A percentile compares a stretch with the other conserved stretches of the same genome.
phyloP scores from a whole-genome alignment of 495 filamentous ascomycete genomes.

The Viridothelium virens region DNA sequence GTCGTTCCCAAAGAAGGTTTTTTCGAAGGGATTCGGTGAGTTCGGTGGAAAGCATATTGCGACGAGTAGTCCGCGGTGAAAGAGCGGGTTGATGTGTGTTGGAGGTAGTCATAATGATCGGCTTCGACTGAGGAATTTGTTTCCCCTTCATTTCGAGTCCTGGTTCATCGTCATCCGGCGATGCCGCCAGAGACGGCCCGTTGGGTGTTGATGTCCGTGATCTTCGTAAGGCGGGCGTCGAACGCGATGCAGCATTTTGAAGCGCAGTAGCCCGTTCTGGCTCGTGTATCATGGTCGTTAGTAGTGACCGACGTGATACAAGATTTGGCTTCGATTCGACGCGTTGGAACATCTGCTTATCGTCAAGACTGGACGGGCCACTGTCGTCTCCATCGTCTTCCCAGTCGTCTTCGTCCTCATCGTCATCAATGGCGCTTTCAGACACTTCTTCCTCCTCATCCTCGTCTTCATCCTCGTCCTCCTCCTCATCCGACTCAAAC shows the following conservation, averaged over 20 bases:
- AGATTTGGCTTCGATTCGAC: slow-evolving; percentile 85
- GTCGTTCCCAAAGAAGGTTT: slow-evolving; percentile 76
- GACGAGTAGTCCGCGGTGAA: slow-evolving; percentile 84
- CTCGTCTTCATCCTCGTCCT: slow-evolving; percentile 41
- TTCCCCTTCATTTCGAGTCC: slow-evolving; percentile 62
- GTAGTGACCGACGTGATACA: slow-evolving; percentile 74
- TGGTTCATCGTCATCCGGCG: slow-evolving; percentile 62
- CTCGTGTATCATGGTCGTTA: slow-evolving; percentile 83
- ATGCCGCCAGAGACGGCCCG: slow-evolving; percentile 63
- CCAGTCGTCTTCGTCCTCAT: slow-evolving; percentile 88
- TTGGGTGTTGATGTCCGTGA: slow-evolving; percentile 65
- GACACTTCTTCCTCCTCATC: slow-evolving; percentile 45
- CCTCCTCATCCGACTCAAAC: slow-evolving; percentile 53
- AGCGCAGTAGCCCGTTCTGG: slow-evolving; percentile 60
- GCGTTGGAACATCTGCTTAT: slow-evolving; percentile 72
- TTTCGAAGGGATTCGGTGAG: slow-evolving; percentile 72
- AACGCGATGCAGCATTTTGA: slow-evolving; percentile 61
- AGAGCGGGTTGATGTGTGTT: slow-evolving; percentile 55
- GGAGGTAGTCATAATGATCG: slow-evolving; percentile 73
- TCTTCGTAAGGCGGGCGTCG: slow-evolving; percentile 74
- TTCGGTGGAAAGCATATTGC: slow-evolving; percentile 95
- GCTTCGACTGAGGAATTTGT: slow-evolving; percentile 71
- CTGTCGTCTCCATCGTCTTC: slow-evolving; percentile 89
- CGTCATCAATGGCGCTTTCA: slow-evolving; percentile 44
- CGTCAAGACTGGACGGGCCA: slow-evolving; percentile 70